Percentiles rank a stretch among this genome's conserved stretches.
Evolutionary conservation across 129 eudicot genomes (phyloP).

Genomic region (Lonicera japonica): DNA sequence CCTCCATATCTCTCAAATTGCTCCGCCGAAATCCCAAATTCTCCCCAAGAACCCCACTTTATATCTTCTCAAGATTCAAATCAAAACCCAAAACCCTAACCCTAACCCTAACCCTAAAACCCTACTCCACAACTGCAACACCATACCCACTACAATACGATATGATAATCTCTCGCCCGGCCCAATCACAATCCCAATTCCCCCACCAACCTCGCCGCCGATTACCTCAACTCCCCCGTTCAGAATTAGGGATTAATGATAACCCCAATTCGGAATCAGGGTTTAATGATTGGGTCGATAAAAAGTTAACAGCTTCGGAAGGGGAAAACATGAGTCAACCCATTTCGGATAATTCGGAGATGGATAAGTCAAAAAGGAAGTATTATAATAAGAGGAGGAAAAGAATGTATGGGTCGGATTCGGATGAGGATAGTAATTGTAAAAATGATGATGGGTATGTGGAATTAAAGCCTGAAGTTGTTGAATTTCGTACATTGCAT

Average conservation of each 20-base stretch:
- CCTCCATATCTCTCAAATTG: constrained; percentile 11
- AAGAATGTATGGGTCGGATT: constrained; percentile 84
- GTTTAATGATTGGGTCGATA: constrained; percentile 84
- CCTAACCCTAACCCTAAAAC: constrained; percentile 1
- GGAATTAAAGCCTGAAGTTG: constrained; percentile 82
- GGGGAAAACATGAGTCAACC: background rate
- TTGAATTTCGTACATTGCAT: constrained; percentile 72
- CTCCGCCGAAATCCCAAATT: constrained; percentile 20
- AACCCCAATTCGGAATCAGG: constrained; percentile 34
- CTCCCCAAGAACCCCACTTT: constrained; percentile 1
- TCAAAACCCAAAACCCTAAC: background rate
- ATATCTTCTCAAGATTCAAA: background rate
- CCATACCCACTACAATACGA: constrained; percentile 94
- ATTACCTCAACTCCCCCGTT: constrained; percentile 4
- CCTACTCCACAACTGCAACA: constrained; percentile 63
- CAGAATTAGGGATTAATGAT: constrained; percentile 29
- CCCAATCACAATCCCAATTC: constrained; percentile 16
- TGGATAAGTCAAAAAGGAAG: constrained; percentile 75
- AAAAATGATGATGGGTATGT: constrained; percentile 30
- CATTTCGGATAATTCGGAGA: background rate
- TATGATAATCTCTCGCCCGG: constrained; percentile 73
- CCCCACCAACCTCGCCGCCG: constrained; percentile 20
- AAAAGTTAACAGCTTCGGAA: constrained; percentile 32
- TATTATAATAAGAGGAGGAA: constrained; percentile 74
- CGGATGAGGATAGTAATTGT: constrained; percentile 47